Base-by-base conservation (phyloP, 306 rosid species). In the Astragalus glycyphyllos region DNA sequence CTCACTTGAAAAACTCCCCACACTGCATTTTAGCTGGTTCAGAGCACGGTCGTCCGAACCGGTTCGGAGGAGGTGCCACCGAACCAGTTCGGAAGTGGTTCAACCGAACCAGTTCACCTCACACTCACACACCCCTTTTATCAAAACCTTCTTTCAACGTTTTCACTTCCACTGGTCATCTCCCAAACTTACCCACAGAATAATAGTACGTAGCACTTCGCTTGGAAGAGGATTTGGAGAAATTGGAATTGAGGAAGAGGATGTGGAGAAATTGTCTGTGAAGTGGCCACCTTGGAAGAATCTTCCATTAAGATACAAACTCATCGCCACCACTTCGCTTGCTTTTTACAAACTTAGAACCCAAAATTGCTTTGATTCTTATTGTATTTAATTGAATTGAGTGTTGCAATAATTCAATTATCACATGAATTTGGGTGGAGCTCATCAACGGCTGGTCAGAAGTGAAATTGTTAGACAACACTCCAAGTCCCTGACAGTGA, bases 361-460 rank as follows among this genome's bases (percentile, higher is more conserved):
- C n/a, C n/a, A n/a, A n/a, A n/a, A n/a, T n/a, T n/a, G n/a, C n/a
- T n/a, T n/a, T n/a, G n/a, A n/a, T n/a, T n/a, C n/a, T n/a, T n/a
- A n/a, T n/a, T n/a, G n/a, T 38, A 0, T 3, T 37, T 2, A 35
- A 26, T n/a, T 65, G 7, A 5, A 50, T 50, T 11, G 92, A 94
- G 99, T 71, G 11, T 94, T 83, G 96, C 99, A 23, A 89, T 91
- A 80, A 89, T 94, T 72, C 99, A 96, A 46, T 82, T 91, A 96
- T 94, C 99, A 6, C 97, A 89, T 77, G 96, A 91, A 83, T 89
- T 89, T 83, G 92, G 92, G 67, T 94, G 99, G 99, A 94, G 84
- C 79, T 87, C 97, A 0, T 89, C 99, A 5, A 77, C 68, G 51
- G 97, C 97, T 37, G 99, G 99, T n/a, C n/a, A n/a, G n/a, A n/a